A percentile compares a stretch with the other conserved stretches of the same genome.
Evolutionary conservation across 345 rosid species (phyloP).

Genomic region (Brassica rapa): DNA sequence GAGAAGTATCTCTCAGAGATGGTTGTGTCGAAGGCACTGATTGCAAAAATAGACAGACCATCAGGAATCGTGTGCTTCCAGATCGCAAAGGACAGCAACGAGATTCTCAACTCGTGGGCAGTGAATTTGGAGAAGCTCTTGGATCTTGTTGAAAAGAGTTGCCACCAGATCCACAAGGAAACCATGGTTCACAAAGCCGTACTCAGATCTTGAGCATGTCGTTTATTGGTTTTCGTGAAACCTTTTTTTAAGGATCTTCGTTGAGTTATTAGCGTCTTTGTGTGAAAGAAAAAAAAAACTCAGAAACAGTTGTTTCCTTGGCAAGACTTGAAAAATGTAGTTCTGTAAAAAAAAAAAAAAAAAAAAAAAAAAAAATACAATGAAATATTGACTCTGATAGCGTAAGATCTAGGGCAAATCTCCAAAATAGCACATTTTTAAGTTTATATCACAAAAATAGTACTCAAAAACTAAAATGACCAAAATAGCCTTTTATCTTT

Average conservation of each 20-base stretch:
- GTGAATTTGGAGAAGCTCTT: constrained; percentile 90
- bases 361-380: too few species aligned
- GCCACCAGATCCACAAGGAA: constrained; percentile 99
- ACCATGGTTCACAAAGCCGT: constrained; percentile 98
- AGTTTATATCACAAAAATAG: too few species aligned
- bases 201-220: constrained; percentile 43
- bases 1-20: constrained; percentile 98
- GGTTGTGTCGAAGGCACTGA: constrained; percentile 92
- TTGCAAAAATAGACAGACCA: constrained; percentile 95
- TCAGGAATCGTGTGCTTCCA: constrained; percentile 86
- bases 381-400: too few species aligned
- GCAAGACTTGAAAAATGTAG: constrained; percentile 13
- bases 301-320: constrained; percentile 24
- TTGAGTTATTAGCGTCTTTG: constrained; percentile 33
- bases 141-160: constrained; percentile 97
- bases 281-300: background rate
- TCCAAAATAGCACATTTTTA: too few species aligned
- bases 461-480: too few species aligned
- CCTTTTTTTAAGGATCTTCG: constrained; percentile 19
- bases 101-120: constrained; percentile 92
- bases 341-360: too few species aligned
- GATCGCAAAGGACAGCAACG: constrained; percentile 86
- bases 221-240: background rate
- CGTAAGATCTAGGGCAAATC: too few species aligned
- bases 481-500: too few species aligned